Percentiles rank a stretch among this genome's conserved stretches.
Evolutionary conservation across 371 early-diverging fungal genomes (phyloP).

Genomic region (Mucor irregularis): DNA sequence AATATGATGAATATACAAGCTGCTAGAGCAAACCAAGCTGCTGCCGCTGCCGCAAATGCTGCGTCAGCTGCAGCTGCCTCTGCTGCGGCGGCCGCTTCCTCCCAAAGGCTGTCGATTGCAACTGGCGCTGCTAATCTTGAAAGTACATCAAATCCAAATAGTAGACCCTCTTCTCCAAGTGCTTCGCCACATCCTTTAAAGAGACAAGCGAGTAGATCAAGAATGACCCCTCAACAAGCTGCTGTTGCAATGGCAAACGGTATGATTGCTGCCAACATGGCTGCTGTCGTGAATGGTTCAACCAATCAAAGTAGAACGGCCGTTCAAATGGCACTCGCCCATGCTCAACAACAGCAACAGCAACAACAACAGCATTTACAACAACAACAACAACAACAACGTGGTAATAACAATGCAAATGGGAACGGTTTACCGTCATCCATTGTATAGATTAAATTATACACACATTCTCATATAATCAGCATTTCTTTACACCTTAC

Average conservation of each 20-base stretch:
- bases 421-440: background rate
- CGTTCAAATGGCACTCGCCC: conserved; percentile 24
- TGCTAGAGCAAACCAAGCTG: conserved; percentile 17
- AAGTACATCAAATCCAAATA: conserved; percentile 11
- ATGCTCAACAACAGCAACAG: conserved; percentile 17
- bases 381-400: conserved; percentile 16
- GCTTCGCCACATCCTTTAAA: conserved; percentile 28
- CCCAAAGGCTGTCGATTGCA: conserved; percentile 16
- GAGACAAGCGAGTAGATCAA: conserved; percentile 37
- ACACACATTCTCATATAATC: no score
- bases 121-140: conserved; percentile 12
- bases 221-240: conserved; percentile 42
- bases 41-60: conserved; percentile 1
- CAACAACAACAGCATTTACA: conserved; percentile 19
- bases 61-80: background rate
- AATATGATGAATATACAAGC: conserved; percentile 31
- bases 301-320: conserved; percentile 27
- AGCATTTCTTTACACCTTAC: no score
- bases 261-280: conserved; percentile 42
- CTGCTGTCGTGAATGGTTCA: conserved; percentile 38
- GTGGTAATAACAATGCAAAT: background rate
- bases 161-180: conserved; percentile 22
- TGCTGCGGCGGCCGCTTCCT: conserved; percentile 12
- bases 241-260: conserved; percentile 46
- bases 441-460: conserved; percentile 3